A percentile compares a stretch with the other conserved stretches of the same genome.
Conservation (phyloP, 164 flowering plant genomes). For the Platanus orientalis region DNA sequence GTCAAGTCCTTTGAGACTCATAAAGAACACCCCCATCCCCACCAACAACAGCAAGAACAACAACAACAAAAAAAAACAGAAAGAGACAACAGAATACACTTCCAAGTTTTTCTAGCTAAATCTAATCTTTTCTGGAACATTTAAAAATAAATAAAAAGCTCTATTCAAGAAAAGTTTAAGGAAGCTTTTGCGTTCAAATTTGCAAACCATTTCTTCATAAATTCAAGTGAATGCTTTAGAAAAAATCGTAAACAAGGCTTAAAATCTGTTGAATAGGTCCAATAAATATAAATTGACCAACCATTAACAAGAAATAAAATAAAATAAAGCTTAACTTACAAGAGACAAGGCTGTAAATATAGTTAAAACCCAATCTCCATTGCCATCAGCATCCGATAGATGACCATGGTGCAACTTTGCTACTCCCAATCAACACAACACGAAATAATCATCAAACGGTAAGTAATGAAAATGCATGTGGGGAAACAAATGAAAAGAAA, state of each 20-base stretch:
- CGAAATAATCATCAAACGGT: background rate
- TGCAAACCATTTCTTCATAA: no score
- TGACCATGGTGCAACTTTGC: conserved; percentile 86
- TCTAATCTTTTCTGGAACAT: no score
- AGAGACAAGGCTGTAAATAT: conserved; percentile 79
- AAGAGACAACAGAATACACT: no score
- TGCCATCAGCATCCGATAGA: conserved; percentile 85
- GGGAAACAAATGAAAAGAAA: background rate
- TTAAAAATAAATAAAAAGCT: no score
- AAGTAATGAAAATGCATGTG: background rate
- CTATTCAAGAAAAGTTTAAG: no score
- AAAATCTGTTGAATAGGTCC: background rate
- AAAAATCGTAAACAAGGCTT: background rate
- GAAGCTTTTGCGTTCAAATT: no score
- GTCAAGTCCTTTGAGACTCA: no score
- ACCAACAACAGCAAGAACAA: no score
- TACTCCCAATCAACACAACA: conserved; percentile 16
- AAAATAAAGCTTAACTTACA: conserved; percentile 40
- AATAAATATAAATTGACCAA: background rate
- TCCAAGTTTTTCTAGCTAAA: no score
- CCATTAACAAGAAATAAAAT: background rate
- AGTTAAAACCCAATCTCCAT: conserved; percentile 97
- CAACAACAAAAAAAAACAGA: no score
- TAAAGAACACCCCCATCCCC: no score
- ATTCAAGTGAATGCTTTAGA: background rate